Evolutionary conservation across 495 filamentous ascomycete species (phyloP).

Genomic region (Ramalina peruviana): DNA sequence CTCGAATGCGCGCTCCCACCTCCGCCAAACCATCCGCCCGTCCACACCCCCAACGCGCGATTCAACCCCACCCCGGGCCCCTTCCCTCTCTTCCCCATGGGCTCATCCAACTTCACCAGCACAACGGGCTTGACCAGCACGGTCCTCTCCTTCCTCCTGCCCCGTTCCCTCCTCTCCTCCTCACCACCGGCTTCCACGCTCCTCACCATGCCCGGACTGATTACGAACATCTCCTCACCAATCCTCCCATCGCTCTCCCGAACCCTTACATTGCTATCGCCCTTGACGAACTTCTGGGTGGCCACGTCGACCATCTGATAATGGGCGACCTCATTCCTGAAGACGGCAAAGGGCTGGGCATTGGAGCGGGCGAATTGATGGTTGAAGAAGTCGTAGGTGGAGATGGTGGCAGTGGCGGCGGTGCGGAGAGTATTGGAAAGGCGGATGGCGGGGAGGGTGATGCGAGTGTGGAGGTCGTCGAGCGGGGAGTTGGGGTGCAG

Average conservation of each 20-base stretch:
- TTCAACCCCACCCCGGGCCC: not conserved
- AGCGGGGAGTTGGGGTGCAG: not conserved
- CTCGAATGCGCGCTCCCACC: not conserved
- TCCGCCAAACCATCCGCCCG: slow-evolving; percentile 11
- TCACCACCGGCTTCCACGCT: not conserved
- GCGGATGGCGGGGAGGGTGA: slow-evolving; percentile 6
- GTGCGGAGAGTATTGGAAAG: slow-evolving; percentile 5
- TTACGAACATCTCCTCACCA: slow-evolving; percentile 12
- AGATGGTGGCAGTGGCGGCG: slow-evolving; percentile 2
- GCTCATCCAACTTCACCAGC: slow-evolving; percentile 13
- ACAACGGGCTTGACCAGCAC: slow-evolving; percentile 11
- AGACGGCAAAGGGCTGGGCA: not conserved
- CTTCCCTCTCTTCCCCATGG: slow-evolving; percentile 12
- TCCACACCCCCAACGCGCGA: slow-evolving; percentile 9
- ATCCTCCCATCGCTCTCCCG: slow-evolving; percentile 11
- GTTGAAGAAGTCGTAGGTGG: slow-evolving; percentile 6
- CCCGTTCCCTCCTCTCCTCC: not conserved
- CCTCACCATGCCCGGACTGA: slow-evolving; percentile 4
- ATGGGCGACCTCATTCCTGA: slow-evolving; percentile 5
- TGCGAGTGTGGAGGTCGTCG: slow-evolving; percentile 4
- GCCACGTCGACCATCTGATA: slow-evolving; percentile 8
- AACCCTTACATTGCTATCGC: slow-evolving; percentile 8
- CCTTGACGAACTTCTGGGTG: slow-evolving; percentile 10
- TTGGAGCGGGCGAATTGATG: slow-evolving; percentile 3
- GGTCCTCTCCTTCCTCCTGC: not conserved